phyloP scores from a whole-genome alignment of 148 eudicot species.

The Cornus controversa region DNA sequence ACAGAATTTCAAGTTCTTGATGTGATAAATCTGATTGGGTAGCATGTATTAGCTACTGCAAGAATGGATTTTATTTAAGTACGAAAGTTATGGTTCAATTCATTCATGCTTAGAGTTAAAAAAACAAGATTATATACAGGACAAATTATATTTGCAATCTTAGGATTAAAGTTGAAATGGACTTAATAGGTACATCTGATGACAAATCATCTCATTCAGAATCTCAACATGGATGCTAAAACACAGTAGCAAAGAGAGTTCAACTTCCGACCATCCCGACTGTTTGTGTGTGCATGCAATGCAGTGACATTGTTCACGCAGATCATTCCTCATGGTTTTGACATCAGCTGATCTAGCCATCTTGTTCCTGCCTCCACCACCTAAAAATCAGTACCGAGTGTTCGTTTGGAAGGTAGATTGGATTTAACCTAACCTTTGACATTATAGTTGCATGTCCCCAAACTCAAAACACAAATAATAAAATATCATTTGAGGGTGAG shows the following conservation, averaged over 20 bases:
- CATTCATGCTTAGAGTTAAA: background rate
- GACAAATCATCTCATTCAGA: background rate
- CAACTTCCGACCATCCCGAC: background rate
- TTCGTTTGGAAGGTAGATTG: too few relatives aligned
- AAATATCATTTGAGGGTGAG: background rate
- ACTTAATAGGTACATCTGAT: too few relatives aligned
- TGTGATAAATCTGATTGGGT: background rate
- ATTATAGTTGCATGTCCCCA: too few relatives aligned
- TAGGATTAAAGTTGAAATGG: background rate
- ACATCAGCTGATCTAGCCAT: background rate
- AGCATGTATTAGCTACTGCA: background rate
- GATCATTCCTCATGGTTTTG: background rate
- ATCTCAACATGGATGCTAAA: background rate
- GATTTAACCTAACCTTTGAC: too few relatives aligned
- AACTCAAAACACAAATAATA: too few relatives aligned
- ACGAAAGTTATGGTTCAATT: background rate
- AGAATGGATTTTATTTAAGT: background rate
- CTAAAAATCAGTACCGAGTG: background rate
- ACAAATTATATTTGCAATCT: background rate
- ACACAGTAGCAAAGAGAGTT: background rate
- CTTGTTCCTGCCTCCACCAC: background rate
- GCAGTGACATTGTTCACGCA: background rate
- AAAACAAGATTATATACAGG: background rate
- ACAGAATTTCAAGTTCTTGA: background rate
- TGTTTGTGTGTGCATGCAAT: background rate